Evolutionary conservation across 1,284 basidiomycete species (phyloP), one percentile per base, ranked within the genome.

Genomic region (Taiwanofungus camphoratus): DNA sequence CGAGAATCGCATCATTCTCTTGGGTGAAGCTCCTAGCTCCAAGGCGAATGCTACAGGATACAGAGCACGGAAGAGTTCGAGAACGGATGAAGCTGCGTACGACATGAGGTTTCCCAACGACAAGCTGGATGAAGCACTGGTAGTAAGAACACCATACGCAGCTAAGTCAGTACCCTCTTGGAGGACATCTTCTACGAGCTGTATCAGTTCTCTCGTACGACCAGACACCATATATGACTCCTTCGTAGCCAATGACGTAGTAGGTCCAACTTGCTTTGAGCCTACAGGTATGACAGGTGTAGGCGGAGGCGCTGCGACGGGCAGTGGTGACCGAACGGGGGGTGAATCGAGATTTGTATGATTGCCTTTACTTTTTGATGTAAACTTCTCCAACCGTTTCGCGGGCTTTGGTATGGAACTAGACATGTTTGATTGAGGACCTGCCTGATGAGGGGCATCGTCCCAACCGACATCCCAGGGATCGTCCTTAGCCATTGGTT

Each of bases 51-150:
- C 72, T 5, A 86, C 75, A n/a, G 89, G 90, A 61, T 88, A 84
- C 23, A 94, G 66, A 0, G 87, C 89, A 31, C 86, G 79, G 64
- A 86, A 90, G 5, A 97, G 67, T 48, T 94, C 91, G 36, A 95
- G 71, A 3, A 85, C 70, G 23, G 86, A 76, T 1, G 78, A 67
- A 24, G 83, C 75, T 1, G 83, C 71, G 52, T 82, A 76, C 29
- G 75, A 60, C 15, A 90, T 66, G 26, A 80, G 62, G 1, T 59
- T 67, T 9, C 82, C 82, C n/a, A 74, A 69, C 1, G 53, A 58
- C 11, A 48, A 52, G 7, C 64, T 54, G 2, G 49, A 42, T 1
- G 53, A 39, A 13, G 60, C 50, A n/a, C 58, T 53, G 13, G 64
- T 41, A 36, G 65, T 54, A 27, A 84, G 71, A 30, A 83, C 63